Evolutionary conservation across 345 rosid species (phyloP).

Genomic region (Eucalyptus lansdowneana): DNA sequence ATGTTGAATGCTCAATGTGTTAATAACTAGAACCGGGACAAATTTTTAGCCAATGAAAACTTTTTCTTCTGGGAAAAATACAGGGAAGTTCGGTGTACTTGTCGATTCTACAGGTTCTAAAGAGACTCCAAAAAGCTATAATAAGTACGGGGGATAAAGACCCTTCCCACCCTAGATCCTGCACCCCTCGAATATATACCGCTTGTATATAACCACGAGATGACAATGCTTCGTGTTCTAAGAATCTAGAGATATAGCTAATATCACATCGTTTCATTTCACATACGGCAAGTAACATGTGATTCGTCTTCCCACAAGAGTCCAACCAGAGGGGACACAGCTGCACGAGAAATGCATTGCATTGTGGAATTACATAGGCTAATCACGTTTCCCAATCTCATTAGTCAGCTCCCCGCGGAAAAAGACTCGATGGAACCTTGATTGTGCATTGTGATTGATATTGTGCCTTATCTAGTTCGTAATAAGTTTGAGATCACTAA

Average conservation of each 20-base stretch:
- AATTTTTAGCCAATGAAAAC: background rate
- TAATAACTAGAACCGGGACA: background rate
- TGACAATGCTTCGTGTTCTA: background rate
- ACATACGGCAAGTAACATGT: background rate
- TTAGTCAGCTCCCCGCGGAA: background rate
- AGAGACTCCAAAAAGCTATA: too few species aligned
- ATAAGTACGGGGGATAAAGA: background rate
- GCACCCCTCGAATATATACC: background rate
- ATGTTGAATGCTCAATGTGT: background rate
- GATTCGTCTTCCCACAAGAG: background rate
- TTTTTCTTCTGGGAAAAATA: background rate
- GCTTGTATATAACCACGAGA: background rate
- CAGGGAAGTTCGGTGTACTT: background rate
- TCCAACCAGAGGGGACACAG: background rate
- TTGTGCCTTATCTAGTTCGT: background rate
- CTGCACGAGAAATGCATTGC: background rate
- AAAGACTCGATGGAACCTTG: background rate
- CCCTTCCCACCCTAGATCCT: background rate
- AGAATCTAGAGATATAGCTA: background rate
- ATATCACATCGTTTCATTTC: background rate
- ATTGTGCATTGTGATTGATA: background rate
- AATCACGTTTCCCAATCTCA: background rate
- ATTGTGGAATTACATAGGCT: background rate
- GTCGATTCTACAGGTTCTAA: background rate
- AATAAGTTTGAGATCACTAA: background rate